Conservation (phyloP, 352 stramenopile species). For the Globisporangium canariense region DNA sequence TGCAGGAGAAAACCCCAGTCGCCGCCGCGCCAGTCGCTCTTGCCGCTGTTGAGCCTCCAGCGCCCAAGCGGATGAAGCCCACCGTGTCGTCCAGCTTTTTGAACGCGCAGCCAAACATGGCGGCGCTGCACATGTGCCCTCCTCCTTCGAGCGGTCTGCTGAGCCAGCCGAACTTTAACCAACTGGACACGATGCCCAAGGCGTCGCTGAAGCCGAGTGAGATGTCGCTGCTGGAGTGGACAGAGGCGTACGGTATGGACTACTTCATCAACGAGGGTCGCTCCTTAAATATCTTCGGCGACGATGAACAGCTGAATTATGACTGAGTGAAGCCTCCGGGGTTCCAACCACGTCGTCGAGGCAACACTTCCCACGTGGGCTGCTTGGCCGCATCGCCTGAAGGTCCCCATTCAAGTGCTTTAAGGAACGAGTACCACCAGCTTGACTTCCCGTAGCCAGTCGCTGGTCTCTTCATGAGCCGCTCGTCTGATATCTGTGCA, state of each 20-base stretch:
- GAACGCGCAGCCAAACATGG: not conserved
- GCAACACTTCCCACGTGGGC: not conserved
- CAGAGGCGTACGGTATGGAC: constrained; percentile 75
- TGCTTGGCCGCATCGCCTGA: not conserved
- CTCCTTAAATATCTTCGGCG: constrained; percentile 52
- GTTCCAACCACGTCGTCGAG: not conserved
- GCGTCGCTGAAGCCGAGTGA: constrained; percentile 43
- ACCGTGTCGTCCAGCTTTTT: not conserved
- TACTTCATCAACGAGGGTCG: constrained; percentile 69
- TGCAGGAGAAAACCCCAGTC: constrained; percentile 47
- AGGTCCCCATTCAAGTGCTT: not conserved
- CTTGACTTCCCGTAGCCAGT: not conserved
- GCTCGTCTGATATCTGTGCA: not conserved
- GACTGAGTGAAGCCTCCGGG: constrained; percentile 25
- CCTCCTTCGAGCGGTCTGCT: constrained; percentile 17
- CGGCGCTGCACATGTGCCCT: constrained; percentile 4
- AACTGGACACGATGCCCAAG: constrained; percentile 42
- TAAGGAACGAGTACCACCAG: not conserved
- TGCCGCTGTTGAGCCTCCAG: constrained; percentile 18
- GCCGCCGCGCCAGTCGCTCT: not conserved
- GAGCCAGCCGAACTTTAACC: constrained; percentile 20
- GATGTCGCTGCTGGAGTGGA: constrained; percentile 77
- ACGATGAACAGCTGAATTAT: constrained; percentile 45
- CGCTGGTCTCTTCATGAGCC: not conserved
- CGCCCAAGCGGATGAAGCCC: constrained; percentile 46